Conservation (phyloP, 805 yeast species). For the Ogataea thermomethanolica region DNA sequence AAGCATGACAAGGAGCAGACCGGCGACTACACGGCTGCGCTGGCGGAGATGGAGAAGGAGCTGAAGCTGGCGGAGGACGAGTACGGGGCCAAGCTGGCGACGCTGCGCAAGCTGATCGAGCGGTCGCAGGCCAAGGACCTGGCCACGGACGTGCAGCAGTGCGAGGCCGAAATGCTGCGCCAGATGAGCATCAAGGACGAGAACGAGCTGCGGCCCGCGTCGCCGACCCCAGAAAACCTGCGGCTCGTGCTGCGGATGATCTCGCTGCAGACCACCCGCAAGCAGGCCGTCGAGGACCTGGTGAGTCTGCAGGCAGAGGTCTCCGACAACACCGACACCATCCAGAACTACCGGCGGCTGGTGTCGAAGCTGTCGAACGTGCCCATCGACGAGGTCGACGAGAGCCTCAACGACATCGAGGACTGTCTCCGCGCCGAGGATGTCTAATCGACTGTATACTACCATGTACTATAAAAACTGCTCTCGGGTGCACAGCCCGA, state of each 20-base stretch:
- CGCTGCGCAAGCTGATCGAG: slow-evolving; percentile 33
- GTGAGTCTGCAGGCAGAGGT: slow-evolving; percentile 34
- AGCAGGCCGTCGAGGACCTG: slow-evolving; percentile 49
- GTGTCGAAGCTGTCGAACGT: slow-evolving; percentile 69
- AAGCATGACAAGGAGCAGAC: slow-evolving; percentile 11
- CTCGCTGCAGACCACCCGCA: slow-evolving; percentile 50
- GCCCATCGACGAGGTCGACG: slow-evolving; percentile 63
- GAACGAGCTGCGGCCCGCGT: slow-evolving; percentile 21
- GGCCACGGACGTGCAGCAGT: slow-evolving; percentile 39
- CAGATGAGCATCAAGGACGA: slow-evolving; percentile 16
- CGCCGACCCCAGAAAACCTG: slow-evolving; percentile 23
- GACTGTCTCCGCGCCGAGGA: slow-evolving; percentile 29
- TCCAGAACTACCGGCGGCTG: slow-evolving; percentile 64
- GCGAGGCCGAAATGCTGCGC: slow-evolving; percentile 29
- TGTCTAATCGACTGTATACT: background rate
- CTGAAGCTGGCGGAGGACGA: slow-evolving; percentile 17
- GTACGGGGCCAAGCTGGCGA: slow-evolving; percentile 18
- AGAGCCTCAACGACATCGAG: slow-evolving; percentile 57
- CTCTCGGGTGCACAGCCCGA: no score
- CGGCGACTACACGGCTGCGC: slow-evolving; percentile 28
- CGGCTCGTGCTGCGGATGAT: slow-evolving; percentile 42
- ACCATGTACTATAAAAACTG: slow-evolving; percentile 1
- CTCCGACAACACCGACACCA: slow-evolving; percentile 47
- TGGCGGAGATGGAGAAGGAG: slow-evolving; percentile 15
- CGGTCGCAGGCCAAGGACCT: slow-evolving; percentile 44